Conservation (phyloP, 768 basidiomycete species). For the Mycena polygramma region DNA sequence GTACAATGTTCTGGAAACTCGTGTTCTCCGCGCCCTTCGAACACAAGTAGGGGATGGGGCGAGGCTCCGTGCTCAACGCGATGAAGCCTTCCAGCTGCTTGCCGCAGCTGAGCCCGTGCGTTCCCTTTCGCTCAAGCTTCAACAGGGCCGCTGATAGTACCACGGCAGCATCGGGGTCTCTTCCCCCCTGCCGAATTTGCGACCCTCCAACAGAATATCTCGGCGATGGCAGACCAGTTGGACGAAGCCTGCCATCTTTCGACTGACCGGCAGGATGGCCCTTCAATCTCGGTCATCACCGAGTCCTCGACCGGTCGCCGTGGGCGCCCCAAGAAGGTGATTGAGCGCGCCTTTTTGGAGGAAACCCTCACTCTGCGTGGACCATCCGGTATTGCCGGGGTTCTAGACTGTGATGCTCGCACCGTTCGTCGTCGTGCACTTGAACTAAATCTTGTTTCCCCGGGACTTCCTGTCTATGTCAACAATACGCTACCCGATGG, state of each 20-base stretch:
- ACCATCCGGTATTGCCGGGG: background rate
- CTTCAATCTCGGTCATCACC: background rate
- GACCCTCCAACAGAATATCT: conserved; percentile 32
- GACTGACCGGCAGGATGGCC: conserved; percentile 30
- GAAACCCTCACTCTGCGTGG: conserved; percentile 44
- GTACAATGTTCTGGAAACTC: conserved; percentile 5
- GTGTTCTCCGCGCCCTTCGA: conserved; percentile 8
- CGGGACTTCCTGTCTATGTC: conserved; percentile 24
- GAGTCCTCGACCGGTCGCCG: conserved; percentile 24
- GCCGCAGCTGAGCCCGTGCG: background rate
- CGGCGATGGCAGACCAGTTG: conserved; percentile 37
- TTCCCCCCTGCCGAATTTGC: conserved; percentile 36
- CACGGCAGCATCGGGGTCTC: conserved; percentile 15
- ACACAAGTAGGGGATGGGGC: conserved; percentile 11
- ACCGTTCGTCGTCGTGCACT: conserved; percentile 35
- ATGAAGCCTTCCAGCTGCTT: conserved; percentile 11
- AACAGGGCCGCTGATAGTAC: background rate
- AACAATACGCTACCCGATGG: background rate
- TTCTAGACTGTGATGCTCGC: background rate
- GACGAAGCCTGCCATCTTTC: conserved; percentile 37
- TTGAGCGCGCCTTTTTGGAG: conserved; percentile 39
- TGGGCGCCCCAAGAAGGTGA: conserved; percentile 36
- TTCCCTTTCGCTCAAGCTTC: background rate
- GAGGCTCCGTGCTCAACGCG: background rate
- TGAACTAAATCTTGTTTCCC: conserved; percentile 25